These are phyloP conservation scores for Penicillium sp. DNA, from an alignment of 2,329 filamentous ascomycete genomes.

Conservation along the genomic window DNA sequence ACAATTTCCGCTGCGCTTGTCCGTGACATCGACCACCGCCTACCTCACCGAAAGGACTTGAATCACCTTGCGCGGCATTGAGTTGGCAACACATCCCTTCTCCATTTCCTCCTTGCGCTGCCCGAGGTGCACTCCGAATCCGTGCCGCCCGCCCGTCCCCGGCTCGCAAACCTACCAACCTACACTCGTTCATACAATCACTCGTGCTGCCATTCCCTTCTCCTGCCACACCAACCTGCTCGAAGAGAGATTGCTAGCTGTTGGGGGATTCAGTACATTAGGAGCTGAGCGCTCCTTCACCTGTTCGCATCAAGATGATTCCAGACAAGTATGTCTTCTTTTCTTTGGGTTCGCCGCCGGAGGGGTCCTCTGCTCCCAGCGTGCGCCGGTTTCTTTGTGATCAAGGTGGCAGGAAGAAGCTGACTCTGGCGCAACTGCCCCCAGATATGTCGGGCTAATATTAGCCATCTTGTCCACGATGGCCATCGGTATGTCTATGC, in stretches of 20 bases:
- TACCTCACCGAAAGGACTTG: too few species aligned
- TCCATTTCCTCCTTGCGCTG: constrained; percentile 5
- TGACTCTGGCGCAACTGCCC: constrained; percentile 17
- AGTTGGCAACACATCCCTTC: neutral
- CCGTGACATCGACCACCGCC: too few species aligned
- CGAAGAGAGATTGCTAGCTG: constrained; percentile 20
- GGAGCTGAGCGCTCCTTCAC: constrained; percentile 35
- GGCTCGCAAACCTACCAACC: neutral
- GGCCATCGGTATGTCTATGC: constrained; percentile 37
- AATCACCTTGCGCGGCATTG: neutral
- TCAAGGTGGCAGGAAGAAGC: constrained; percentile 12
- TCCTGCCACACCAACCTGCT: neutral
- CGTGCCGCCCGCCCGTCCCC: constrained; percentile 3
- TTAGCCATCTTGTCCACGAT: constrained; percentile 45
- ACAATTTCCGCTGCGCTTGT: constrained; percentile 5
- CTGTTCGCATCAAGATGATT: constrained; percentile 30
- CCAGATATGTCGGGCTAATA: constrained; percentile 43
- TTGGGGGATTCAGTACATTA: constrained; percentile 27
- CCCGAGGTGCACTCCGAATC: neutral
- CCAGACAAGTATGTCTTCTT: constrained; percentile 38
- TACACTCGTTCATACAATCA: constrained; percentile 12
- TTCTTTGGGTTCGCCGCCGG: neutral
- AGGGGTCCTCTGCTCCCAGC: neutral
- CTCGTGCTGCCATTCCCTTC: constrained; percentile 2
- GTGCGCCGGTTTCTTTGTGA: constrained; percentile 5